These are phyloP conservation scores for Alternaria sp. DNA, from an alignment of 2,329 filamentous ascomycete genomes.

Conservation along the genomic window DNA sequence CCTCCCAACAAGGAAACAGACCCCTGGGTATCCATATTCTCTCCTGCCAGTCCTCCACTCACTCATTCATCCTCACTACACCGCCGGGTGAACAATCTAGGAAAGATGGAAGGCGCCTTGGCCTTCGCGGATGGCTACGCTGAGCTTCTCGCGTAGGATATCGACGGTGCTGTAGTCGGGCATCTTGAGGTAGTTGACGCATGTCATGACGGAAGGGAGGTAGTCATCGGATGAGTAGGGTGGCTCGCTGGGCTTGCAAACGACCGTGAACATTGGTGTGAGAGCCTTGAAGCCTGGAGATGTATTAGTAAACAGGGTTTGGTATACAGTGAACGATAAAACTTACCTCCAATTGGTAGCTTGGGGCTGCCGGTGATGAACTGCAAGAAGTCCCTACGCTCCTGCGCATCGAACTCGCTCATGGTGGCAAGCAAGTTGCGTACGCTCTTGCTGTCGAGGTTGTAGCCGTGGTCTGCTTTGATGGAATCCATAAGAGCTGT, in stretches of 20 bases:
- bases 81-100: slow-evolving; percentile 50
- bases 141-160: slow-evolving; percentile 77
- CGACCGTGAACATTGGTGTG: slow-evolving; percentile 98
- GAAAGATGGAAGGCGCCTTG: slow-evolving; percentile 98
- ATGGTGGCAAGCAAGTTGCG: slow-evolving; percentile 92
- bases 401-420: slow-evolving; percentile 77
- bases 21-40: slow-evolving; percentile 6
- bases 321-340: neutral
- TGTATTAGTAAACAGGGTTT: slow-evolving; percentile 1
- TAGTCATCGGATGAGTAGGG: slow-evolving; percentile 96
- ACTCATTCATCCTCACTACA: neutral
- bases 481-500: slow-evolving; percentile 94
- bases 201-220: slow-evolving; percentile 99
- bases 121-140: slow-evolving; percentile 88
- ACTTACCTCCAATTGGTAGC: slow-evolving; percentile 92
- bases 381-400: slow-evolving; percentile 92
- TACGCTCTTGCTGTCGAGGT: slow-evolving; percentile 96
- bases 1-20: neutral
- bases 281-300: slow-evolving; percentile 87
- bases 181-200: slow-evolving; percentile 97
- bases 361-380: slow-evolving; percentile 98
- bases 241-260: slow-evolving; percentile 97
- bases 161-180: slow-evolving; percentile 88
- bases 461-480: slow-evolving; percentile 98
- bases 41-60: neutral